Evolutionary conservation across 441 rosid genomes (phyloP), one percentile per base, ranked within the genome.

Genomic region (Viola pubescens): DNA sequence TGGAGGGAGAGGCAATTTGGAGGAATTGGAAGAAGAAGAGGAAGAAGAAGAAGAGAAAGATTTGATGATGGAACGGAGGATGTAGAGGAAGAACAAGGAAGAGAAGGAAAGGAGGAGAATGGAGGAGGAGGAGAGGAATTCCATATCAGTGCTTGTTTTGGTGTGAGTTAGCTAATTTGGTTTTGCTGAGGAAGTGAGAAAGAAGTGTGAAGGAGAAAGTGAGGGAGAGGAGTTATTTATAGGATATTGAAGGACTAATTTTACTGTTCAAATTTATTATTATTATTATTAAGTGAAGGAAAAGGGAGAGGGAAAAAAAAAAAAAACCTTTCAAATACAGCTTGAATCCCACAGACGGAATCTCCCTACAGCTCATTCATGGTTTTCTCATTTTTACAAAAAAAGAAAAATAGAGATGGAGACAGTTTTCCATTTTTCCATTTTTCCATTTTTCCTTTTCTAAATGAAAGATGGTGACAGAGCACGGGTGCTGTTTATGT

Each of bases 1-100:
- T 4, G 97, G 98, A 3, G 98, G 98, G 45, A 89, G 94, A 40
- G 97, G 89, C 6, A 84, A 74, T 6, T 37, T 67, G 45, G 60
- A 67, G 48, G 56, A 62, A 53, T 52, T 59, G 42, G 7, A 60
- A 37, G 77, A 54, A 37, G 59, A 26, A 26, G 60, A 67, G 48
- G 56, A 63, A 53, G 52, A 59, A 44, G 7, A 60, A 37, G 77
- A 54, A 37, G 59, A 11, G n/a, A 67, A 37, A 61, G 57, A 65
- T 5, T 75, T 81, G 57, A 67, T 60, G n/a, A 85, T 26, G 45
- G 48, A 65, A 16, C 50, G 53, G 70, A 84, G 55, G 65, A 75
- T 66, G 59, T 67, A 66, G 60, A 70, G 2, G 46, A 85, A 59
- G 62, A 74, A 1, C 56, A 70, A 1, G 50, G 77, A 73, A 58